Evolutionary conservation across 768 basidiomycete genomes (phyloP).

Genomic region (Leccinum longicurvipes): DNA sequence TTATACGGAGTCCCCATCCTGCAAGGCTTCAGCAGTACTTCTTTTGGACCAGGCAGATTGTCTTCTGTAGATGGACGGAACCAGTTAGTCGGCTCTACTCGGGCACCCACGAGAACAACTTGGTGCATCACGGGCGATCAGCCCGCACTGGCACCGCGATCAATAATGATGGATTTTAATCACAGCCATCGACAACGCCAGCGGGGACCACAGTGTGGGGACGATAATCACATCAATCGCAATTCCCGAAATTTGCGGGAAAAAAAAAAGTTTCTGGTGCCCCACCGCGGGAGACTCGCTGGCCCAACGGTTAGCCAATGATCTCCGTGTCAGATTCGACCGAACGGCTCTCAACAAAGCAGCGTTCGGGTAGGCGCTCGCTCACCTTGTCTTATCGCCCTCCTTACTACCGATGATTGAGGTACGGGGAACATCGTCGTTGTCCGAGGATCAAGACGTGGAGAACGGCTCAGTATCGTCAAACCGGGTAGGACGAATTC

Average conservation of each 20-base stretch:
- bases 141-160: slow-evolving; percentile 1
- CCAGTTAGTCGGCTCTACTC: not conserved
- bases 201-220: not conserved
- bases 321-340: not conserved
- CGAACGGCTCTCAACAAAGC: not conserved
- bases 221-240: not conserved
- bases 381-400: not conserved
- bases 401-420: not conserved
- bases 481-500: not conserved
- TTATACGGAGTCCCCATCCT: no score
- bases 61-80: not conserved
- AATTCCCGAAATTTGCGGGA: not conserved
- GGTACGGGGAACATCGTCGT: not conserved
- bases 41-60: not conserved
- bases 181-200: not conserved
- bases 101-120: no score
- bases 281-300: not conserved
- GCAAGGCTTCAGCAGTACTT: no score
- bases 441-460: slow-evolving; percentile 11
- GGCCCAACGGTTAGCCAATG: not conserved
- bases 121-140: no score
- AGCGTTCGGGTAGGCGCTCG: not conserved
- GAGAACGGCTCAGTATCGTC: not conserved
- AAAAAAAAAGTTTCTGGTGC: not conserved
- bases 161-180: not conserved